Percentiles rank a stretch among this genome's conserved stretches.
phyloP scores from a whole-genome alignment of 345 rosid genomes.

The thale cress (Arabidopsis thaliana) region TAIR10.1 NC_003074.8:9232501-9233000 shows the following conservation, averaged over 20 bases:
- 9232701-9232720: not conserved
- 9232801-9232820: too few species aligned
- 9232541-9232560: not conserved
- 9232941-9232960: conserved; percentile 16
- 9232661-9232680: not conserved
- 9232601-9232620: conserved; percentile 5
- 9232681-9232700: not conserved
- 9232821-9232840: too few species aligned
- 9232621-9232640: conserved; percentile 3
- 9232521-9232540: not conserved
- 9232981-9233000: conserved; percentile 9
- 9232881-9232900: not conserved
- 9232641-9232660: not conserved
- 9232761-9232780: not conserved
- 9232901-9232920: conserved; percentile 3
- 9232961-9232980: not conserved
- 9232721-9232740: not conserved
- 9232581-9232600: not conserved
- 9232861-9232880: not conserved
- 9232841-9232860: not conserved
- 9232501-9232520: not conserved
- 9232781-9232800: too few species aligned
- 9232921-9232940: conserved; percentile 8
- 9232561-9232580: conserved; percentile 14
- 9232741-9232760: not conserved